Base-by-base conservation (phyloP, 441 rosid genomes). In the Arabidopsis hybrid region DNA sequence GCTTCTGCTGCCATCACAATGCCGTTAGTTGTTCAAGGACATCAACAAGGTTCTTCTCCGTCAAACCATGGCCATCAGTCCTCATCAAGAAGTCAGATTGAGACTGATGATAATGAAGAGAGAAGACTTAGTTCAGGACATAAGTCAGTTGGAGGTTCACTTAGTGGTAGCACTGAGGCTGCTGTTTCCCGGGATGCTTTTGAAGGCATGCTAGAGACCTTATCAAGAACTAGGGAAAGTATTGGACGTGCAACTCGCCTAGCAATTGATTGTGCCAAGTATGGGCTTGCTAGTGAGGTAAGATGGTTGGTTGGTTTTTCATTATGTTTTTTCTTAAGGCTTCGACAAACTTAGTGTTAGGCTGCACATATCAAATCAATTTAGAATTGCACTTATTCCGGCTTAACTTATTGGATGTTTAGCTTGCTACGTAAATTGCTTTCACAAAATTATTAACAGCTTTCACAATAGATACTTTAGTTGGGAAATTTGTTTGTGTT, bases 161-260 rank as follows among this genome's bases (percentile, higher is more conserved):
- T 96, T 55, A 92, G 96, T 84, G 94, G 94, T 80, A 94, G 91
- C 62, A 94, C 96, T 71, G 99, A 96, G 80, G 99, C 96, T 68
- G 96, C 94, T 80, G 96, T 94, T 82, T 89, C 99, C 60, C 96
- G 99, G 39, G 99, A 96, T 85, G 96, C 99, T 78, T 92, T 96
- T 85, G 99, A 96, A 86, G 99, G 99, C 71, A 96, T 96, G 99
- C 80, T 94, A 78, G 99, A 94, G 90, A 96, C 99, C 58, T 85
- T 96, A 65, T 96, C 98, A 7, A 91, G 99, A 87, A 91, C 99
- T 34, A 96, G 88, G 83, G 99, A 96, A 73, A 96, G 99, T 81
- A 96, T 96, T 9, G 99, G 98, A 46, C 99, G 99, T 60, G 99
- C 99, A 55, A 94, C 99, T 38, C 98, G 99, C 72, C 98, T 85